Evolutionary conservation across 176 grass and related monocot genomes (phyloP).

Genomic region (Phoenix roebelenii): DNA sequence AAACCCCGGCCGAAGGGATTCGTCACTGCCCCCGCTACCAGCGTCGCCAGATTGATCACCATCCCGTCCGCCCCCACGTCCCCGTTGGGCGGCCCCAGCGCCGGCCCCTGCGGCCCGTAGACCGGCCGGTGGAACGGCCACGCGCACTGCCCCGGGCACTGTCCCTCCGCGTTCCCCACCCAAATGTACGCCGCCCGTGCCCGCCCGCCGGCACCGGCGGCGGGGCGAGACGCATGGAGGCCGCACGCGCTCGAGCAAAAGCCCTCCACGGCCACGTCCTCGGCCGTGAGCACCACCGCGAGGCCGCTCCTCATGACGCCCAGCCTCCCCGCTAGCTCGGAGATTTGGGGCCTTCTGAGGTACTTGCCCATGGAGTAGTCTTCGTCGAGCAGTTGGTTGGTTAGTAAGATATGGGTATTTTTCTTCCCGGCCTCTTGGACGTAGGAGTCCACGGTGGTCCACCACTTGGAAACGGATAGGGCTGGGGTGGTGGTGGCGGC

Average conservation of each 20-base stretch:
- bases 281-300: slow-evolving; percentile 66
- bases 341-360: slow-evolving; percentile 32
- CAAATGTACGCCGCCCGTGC: slow-evolving; percentile 42
- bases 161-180: slow-evolving; percentile 50
- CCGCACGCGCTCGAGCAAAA: slow-evolving; percentile 61
- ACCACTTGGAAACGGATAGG: slow-evolving; percentile 57
- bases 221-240: slow-evolving; percentile 23
- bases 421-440: slow-evolving; percentile 43
- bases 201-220: not conserved
- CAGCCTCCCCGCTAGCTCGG: slow-evolving; percentile 45
- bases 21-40: slow-evolving; percentile 62
- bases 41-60: slow-evolving; percentile 70
- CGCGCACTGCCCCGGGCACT: slow-evolving; percentile 67
- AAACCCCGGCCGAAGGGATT: slow-evolving; percentile 68
- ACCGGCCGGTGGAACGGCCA: slow-evolving; percentile 60
- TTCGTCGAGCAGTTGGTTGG: slow-evolving; percentile 58
- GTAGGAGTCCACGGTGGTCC: slow-evolving; percentile 73
- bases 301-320: slow-evolving; percentile 49
- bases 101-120: slow-evolving; percentile 14
- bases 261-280: slow-evolving; percentile 53
- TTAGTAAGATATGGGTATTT: slow-evolving; percentile 45
- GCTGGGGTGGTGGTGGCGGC: not conserved
- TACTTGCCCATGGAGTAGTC: slow-evolving; percentile 41
- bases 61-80: slow-evolving; percentile 61
- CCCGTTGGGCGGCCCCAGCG: slow-evolving; percentile 46